These are phyloP conservation scores for Penicillium olsonii DNA, from an alignment of 2,329 filamentous ascomycete genomes.

Conservation along the genomic window DNA sequence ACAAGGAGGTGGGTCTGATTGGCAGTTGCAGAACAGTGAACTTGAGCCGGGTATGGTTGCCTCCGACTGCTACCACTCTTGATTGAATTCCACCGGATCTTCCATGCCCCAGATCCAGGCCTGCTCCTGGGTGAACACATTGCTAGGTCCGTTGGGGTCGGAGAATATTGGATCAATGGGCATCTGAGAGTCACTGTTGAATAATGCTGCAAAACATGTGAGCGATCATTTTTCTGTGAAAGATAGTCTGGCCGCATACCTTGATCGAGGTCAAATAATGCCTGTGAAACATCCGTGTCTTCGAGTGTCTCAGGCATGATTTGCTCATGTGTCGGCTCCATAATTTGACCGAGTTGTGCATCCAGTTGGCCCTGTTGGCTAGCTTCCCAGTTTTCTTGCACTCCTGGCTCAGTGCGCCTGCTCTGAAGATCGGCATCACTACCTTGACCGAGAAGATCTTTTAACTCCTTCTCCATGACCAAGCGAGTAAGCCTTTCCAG, in stretches of 20 bases:
- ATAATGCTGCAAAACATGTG: not conserved
- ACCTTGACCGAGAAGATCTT: slow-evolving; percentile 12
- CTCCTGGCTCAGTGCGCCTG: not conserved
- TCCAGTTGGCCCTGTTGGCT: not conserved
- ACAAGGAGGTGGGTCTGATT: too few relatives aligned
- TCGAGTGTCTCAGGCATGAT: not conserved
- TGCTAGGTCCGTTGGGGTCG: slow-evolving; percentile 1
- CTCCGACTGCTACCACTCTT: not conserved
- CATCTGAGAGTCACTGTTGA: not conserved
- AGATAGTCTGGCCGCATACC: slow-evolving; percentile 6
- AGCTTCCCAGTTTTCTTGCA: not conserved
- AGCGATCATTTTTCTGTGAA: not conserved
- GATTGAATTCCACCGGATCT: not conserved
- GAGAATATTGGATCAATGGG: slow-evolving; percentile 1
- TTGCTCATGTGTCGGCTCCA: not conserved
- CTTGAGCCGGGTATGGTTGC: too few relatives aligned
- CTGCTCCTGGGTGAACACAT: slow-evolving; percentile 19
- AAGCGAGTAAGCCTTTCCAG: slow-evolving; percentile 19
- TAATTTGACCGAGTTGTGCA: not conserved
- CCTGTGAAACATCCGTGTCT: slow-evolving; percentile 20
- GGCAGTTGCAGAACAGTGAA: too few relatives aligned
- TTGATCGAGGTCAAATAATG: slow-evolving; percentile 24
- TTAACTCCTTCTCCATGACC: slow-evolving; percentile 26
- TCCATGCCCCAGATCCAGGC: slow-evolving; percentile 25
- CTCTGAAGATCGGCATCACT: not conserved